Conservation (phyloP, 2,329 filamentous ascomycete species). For the Domatiomyces catenatus region DNA sequence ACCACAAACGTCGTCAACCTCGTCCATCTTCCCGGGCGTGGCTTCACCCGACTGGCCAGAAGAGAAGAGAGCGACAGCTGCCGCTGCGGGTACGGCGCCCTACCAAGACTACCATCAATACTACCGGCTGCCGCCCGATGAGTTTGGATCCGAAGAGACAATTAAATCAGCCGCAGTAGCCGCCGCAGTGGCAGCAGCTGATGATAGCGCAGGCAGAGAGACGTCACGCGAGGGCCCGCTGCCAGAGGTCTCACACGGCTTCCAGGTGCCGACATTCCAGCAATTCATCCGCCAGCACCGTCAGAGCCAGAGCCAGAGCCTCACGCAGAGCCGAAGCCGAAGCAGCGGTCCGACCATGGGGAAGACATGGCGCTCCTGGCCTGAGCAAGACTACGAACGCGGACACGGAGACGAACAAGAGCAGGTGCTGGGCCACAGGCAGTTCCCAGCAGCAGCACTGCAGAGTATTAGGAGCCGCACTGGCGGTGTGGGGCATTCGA, state of each 20-base stretch:
- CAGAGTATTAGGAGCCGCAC: too few species aligned
- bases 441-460: background rate
- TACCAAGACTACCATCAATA: slow-evolving; percentile 5
- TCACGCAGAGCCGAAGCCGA: too few species aligned
- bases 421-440: background rate
- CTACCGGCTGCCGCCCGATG: slow-evolving; percentile 13
- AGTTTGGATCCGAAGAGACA: slow-evolving; percentile 8
- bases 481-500: slow-evolving; percentile 18
- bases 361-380: too few species aligned
- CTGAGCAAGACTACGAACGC: too few species aligned
- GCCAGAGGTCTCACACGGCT: background rate
- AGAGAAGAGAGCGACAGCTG: background rate
- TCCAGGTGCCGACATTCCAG: background rate
- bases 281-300: background rate
- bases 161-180: slow-evolving; percentile 5
- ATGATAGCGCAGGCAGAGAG: slow-evolving; percentile 9
- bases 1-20: slow-evolving; percentile 5
- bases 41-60: slow-evolving; percentile 1
- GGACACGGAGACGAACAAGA: background rate
- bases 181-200: slow-evolving; percentile 2
- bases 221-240: slow-evolving; percentile 7
- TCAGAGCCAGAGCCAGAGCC: too few species aligned
- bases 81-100: background rate
- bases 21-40: slow-evolving; percentile 9
- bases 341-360: too few species aligned